Percentiles rank a stretch among this genome's conserved stretches.
These are phyloP conservation scores for Sugiyamaella mastotermitis DNA, from an alignment of 805 yeast genomes.

Conservation along the genomic window DNA sequence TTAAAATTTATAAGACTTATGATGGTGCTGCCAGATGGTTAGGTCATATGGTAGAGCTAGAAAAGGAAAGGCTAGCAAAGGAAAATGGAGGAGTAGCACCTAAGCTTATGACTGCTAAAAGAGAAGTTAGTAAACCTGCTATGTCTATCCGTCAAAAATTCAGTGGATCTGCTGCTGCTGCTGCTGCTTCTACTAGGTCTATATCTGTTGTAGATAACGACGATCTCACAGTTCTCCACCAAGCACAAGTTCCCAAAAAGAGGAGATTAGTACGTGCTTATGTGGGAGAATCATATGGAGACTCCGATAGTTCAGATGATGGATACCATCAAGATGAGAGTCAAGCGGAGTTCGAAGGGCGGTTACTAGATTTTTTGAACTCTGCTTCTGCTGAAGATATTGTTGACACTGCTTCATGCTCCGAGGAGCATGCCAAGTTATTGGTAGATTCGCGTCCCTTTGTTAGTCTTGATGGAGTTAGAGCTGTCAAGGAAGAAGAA, in stretches of 20 bases:
- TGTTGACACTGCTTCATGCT: conserved; percentile 70
- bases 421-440: conserved; percentile 56
- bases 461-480: conserved; percentile 49
- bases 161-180: conserved; percentile 10
- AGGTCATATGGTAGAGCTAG: conserved; percentile 7
- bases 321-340: conserved; percentile 37
- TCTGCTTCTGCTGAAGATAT: conserved; percentile 69
- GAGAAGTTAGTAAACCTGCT: conserved; percentile 25
- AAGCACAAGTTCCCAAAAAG: conserved; percentile 8
- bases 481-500: conserved; percentile 48
- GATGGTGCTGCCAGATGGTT: conserved; percentile 34
- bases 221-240: conserved; percentile 6
- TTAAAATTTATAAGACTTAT: conserved; percentile 22
- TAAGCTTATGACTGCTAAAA: conserved; percentile 21
- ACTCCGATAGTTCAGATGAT: conserved; percentile 31
- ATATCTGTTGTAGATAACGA: background rate
- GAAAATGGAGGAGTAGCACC: conserved; percentile 2
- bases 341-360: conserved; percentile 48
- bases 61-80: background rate
- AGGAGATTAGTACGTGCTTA: conserved; percentile 9
- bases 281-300: conserved; percentile 7
- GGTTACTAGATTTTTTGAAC: conserved; percentile 72
- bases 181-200: background rate
- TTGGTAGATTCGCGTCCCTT: conserved; percentile 71
- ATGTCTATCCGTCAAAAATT: conserved; percentile 34